Base-by-base conservation (phyloP, 108 stramenopile genomes). In the Chaetoceros tenuissimus region DNA sequence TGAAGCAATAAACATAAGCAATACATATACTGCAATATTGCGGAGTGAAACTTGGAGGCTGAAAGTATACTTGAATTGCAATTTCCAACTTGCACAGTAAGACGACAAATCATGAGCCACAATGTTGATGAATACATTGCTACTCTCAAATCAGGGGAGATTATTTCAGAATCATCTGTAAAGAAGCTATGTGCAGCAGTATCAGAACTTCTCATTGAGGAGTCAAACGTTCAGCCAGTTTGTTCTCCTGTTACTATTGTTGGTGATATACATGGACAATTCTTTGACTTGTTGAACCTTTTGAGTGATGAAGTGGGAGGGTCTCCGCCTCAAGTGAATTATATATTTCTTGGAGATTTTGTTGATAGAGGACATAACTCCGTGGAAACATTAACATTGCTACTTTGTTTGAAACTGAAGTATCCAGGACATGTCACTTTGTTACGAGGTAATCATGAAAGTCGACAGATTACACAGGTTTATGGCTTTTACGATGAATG, bases 261-360 rank as follows among this genome's bases (percentile, higher is more conserved):
- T 17, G 95, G 95, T 24, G 95, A 96, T 64, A 76, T 96, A 30
- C 95, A 96, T 68, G 95, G 95, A 0, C 96, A 97, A 60, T 97
- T 94, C 64, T 97, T 87, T 63, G 96, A 97, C 67, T 68, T 97
- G 46, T 62, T 92, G 20, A 81, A 89, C 56, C 69, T 97, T 18
- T 83, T 97, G 48, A 81, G 66, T 49, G 67, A 69, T 2, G 68
- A 81, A 28, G 78, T 85, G 31, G 92, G 85, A 56, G 86, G 84
- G 10, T 71, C 75, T 49, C 82, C 86, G 19, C 95, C 92, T 3
- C 79, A 83, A 24, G 88, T 77, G n/a, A 86, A 87, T 17, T 96
- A 91, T 78, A 62, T 96, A 40, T 94, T 96, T 65, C 64, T 96
- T 69, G 95, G 95, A 16, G 95, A 96, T 64, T 96, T 84, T 57